phyloP scores from a whole-genome alignment of 257 asterid genomes.

The Nicotiana knightiana region DNA sequence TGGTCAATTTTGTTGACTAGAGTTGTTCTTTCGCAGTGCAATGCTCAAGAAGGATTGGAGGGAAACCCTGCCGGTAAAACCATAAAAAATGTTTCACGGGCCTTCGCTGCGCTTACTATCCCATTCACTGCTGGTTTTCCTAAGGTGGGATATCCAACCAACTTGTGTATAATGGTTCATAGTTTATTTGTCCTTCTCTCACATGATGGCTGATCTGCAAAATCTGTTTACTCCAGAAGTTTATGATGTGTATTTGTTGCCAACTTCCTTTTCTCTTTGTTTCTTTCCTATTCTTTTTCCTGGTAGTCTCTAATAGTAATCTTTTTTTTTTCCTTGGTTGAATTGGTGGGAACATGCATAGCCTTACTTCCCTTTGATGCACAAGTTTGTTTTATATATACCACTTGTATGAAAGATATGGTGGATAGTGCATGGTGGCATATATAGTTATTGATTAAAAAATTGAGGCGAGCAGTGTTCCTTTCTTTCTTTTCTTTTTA shows the following conservation, averaged over 20 bases:
- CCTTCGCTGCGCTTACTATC: conserved; percentile 63
- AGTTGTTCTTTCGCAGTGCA: conserved; percentile 34
- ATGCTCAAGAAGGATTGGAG: conserved; percentile 91
- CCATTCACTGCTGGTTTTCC: conserved; percentile 73
- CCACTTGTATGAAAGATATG: neutral
- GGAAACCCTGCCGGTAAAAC: conserved; percentile 61
- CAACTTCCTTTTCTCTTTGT: neutral
- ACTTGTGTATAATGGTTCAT: neutral
- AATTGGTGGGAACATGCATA: neutral
- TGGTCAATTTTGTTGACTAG: conserved; percentile 2
- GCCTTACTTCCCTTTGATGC: neutral
- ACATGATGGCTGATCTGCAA: neutral
- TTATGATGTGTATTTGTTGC: neutral
- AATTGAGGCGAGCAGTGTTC: neutral
- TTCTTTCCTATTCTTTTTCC: neutral
- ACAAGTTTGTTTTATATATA: neutral
- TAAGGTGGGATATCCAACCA: conserved; percentile 37
- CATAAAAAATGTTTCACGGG: conserved; percentile 70
- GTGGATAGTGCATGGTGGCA: neutral
- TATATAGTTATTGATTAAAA: neutral
- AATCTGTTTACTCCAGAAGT: neutral
- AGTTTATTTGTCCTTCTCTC: neutral
- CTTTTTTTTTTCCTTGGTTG: neutral
- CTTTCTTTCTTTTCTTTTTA: neutral
- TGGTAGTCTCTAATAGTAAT: neutral